phyloP scores from a whole-genome alignment of 2,329 filamentous ascomycete species.

The Colletotrichum trifolii region DNA sequence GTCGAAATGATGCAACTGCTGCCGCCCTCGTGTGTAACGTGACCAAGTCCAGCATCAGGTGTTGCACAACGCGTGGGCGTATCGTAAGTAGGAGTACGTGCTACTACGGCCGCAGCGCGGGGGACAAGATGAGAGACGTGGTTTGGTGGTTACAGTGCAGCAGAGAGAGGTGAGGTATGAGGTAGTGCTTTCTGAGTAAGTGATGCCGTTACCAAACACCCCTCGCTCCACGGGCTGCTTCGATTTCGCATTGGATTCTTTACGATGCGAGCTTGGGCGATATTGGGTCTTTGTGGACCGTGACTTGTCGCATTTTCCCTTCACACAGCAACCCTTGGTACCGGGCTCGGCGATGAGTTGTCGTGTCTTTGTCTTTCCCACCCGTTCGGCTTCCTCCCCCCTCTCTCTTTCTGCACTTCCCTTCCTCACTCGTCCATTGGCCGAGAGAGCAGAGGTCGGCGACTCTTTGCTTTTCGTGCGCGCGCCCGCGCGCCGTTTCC shows the following conservation, averaged over 20 bases:
- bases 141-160: no score
- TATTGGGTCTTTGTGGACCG: constrained; percentile 16
- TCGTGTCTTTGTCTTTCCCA: not conserved
- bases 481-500: not conserved
- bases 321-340: no score
- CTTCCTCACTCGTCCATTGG: not conserved
- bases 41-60: not conserved
- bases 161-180: no score
- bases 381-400: not conserved
- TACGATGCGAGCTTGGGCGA: not conserved
- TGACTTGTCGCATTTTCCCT: constrained; percentile 26
- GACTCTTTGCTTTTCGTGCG: not conserved
- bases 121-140: not conserved
- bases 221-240: no score
- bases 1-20: not conserved
- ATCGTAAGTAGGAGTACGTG: not conserved
- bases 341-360: no score
- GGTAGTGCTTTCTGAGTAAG: no score
- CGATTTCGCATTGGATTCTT: not conserved
- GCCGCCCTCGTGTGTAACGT: not conserved
- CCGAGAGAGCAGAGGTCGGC: not conserved
- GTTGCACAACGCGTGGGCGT: not conserved
- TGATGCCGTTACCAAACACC: no score
- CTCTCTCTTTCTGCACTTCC: not conserved
- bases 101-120: constrained; percentile 10